A percentile compares a stretch with the other conserved stretches of the same genome.
Conservation (phyloP, 495 filamentous ascomycete species). For the Aspergillus nidulans region DNA sequence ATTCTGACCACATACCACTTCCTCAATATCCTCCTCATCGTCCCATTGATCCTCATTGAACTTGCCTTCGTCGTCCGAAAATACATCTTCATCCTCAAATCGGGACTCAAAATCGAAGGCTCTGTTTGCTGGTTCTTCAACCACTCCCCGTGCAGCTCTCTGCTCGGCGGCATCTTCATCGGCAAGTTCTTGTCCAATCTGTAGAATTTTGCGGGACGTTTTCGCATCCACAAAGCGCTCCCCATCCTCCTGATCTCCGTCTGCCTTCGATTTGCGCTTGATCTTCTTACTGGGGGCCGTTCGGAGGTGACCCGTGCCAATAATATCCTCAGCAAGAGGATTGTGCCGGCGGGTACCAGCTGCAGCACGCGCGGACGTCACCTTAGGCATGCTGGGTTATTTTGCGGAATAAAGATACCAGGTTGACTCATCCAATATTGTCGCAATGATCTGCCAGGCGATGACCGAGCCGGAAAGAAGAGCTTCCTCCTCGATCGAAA, state of each 20-base stretch:
- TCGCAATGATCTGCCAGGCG: too few species aligned
- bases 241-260: constrained; percentile 56
- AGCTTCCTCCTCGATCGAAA: not conserved
- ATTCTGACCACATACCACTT: constrained; percentile 47
- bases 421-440: not conserved
- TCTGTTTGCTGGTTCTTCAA: constrained; percentile 39
- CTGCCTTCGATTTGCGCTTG: constrained; percentile 52
- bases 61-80: constrained; percentile 56
- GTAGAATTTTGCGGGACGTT: constrained; percentile 79
- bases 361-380: constrained; percentile 35
- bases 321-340: constrained; percentile 67
- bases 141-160: constrained; percentile 22
- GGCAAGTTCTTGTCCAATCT: constrained; percentile 75
- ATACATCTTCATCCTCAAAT: constrained; percentile 47
- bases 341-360: constrained; percentile 55
- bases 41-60: constrained; percentile 53
- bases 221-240: constrained; percentile 78
- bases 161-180: constrained; percentile 66
- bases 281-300: constrained; percentile 48
- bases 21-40: constrained; percentile 69
- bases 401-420: not conserved
- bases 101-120: constrained; percentile 66
- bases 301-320: constrained; percentile 57
- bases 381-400: constrained; percentile 41
- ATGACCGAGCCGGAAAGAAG: not conserved